Base-by-base conservation (phyloP, 2,329 filamentous ascomycete genomes). In the Teratosphaeria pseudoeucalypti region DNA sequence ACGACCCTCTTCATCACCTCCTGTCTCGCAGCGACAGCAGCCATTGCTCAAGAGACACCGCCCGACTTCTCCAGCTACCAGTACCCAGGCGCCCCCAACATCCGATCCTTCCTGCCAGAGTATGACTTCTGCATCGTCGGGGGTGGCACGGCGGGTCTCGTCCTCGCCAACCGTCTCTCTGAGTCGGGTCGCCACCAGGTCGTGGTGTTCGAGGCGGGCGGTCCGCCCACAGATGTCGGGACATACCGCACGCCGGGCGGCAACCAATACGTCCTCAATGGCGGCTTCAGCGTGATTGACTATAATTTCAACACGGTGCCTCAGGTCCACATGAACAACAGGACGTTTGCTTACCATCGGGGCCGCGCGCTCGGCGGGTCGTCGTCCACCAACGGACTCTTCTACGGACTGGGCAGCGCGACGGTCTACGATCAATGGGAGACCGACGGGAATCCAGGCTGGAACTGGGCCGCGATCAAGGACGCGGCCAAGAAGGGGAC, bases 361-460 rank as follows among this genome's bases (percentile, higher is more conserved):
- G 43, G 43, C 43, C 43, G 43, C n/a, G 19, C 43, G 9, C 19
- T 49, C 6, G 43, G 43, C 9, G 43, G 43, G 16, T 49, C 43
- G 43, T 49, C 43, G n/a, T n/a, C 43, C 7, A 49, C 43, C 16
- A 49, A 49, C 11, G 43, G 43, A 6, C 57, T 70, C 5, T 70
- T 70, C 61, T 70, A 70, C 60, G 66, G 71, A 19, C 67, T 69
- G 23, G 71, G 67, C 3, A 66, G 67, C 7, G 65, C 63, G 47
- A 64, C 57, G 1, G 70, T 72, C 60, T 71, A 73, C 54, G 67
- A 75, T 62, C 70, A 65, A 9, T 76, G 73, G 73, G 69, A 57
- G n/a, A 34, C 56, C 11, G 53, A 68, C 11, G 68, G 64, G 10
- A 65, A 66, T 39, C 52, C 60, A 26, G 43, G 43, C 43, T 49